A percentile compares a stretch with the other conserved stretches of the same genome.
Evolutionary conservation across 768 basidiomycete species (phyloP).

Genomic region (Tylopilus plumbeoviolaceoides): DNA sequence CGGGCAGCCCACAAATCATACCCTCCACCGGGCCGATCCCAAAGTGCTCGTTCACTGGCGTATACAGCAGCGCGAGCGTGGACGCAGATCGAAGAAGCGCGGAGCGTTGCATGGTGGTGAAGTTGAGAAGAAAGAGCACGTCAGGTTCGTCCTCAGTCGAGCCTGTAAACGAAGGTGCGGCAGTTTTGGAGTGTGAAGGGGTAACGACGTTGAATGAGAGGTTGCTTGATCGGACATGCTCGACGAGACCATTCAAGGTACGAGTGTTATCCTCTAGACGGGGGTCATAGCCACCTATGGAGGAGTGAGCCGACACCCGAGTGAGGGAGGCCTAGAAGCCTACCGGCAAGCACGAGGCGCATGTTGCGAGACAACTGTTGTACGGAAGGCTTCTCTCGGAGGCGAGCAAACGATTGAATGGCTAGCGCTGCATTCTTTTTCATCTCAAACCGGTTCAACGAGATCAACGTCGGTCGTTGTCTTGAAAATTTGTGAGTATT

Average conservation of each 20-base stretch:
- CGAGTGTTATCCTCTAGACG: conserved; percentile 72
- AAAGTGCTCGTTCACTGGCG: conserved; percentile 94
- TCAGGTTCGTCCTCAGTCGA: conserved; percentile 41
- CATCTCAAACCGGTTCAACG: conserved; percentile 91
- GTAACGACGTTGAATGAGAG: conserved; percentile 59
- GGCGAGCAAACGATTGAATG: conserved; percentile 65
- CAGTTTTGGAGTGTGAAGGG: conserved; percentile 28
- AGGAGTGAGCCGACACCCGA: too few species aligned
- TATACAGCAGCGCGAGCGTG: conserved; percentile 82
- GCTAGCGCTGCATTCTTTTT: conserved; percentile 92
- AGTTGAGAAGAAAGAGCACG: conserved; percentile 88
- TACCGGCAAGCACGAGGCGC: conserved; percentile 80
- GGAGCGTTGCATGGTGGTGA: conserved; percentile 79
- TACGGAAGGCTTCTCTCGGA: conserved; percentile 33
- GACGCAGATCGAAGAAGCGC: conserved; percentile 65
- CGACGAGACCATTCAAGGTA: conserved; percentile 40
- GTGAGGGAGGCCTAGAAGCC: conserved; percentile 3
- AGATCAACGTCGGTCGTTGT: conserved; percentile 66
- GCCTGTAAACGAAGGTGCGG: conserved; percentile 37
- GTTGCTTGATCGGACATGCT: conserved; percentile 47
- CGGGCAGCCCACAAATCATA: conserved; percentile 88
- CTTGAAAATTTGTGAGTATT: conserved; percentile 37
- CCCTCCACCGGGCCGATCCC: conserved; percentile 95
- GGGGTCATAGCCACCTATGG: conserved; percentile 62
- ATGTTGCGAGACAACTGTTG: conserved; percentile 32